Base-by-base conservation (phyloP, 768 basidiomycete genomes). In the Rhodotorula paludigena region DNA sequence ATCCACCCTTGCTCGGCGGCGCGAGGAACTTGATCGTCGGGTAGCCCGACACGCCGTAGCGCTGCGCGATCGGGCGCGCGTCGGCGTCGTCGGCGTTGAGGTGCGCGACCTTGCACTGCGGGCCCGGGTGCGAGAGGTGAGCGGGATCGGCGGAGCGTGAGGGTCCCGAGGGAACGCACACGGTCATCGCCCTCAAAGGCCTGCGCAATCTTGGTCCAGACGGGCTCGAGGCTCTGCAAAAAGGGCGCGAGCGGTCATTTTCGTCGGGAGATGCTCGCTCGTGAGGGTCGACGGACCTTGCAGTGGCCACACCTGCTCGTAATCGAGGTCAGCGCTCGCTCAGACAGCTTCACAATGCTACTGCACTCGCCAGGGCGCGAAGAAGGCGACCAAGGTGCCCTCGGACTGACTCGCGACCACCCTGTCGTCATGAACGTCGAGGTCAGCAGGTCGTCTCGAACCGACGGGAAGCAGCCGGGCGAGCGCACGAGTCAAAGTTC, bases 31-130 rank as follows among this genome's bases (percentile, higher is more conserved):
- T 93, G 82, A 99, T 85, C 28, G 93, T 98, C 0, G 96, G 96
- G 85, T 86, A 99, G 66, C 87, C 85, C 28, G 78, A 75, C 63
- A 99, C 84, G 10, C 82, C 88, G 75, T 92, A 92, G 77, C 85
- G 84, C 44, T 77, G 69, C 5, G 57, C 41, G 56, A 55, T 25
- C 11, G 54, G 56, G 28, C 41, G 42, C 23, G 41, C 57, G 9
- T 25, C 33, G 39, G 47, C 15, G 87, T 89, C 88, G 77, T 98
- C 92, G 30, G 88, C 92, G 78, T 98, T 87, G 66, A 97, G 80
- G 78, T 94, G 91, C 36, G 91, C 92, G 62, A 99, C 85, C 62
- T 94, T 79, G 76, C 90, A 92, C n/a, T n/a, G n/a, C n/a, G n/a
- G n/a, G n/a, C n/a, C n/a, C 90, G 92, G 69, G 38, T n/a, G n/a